A percentile compares a stretch with the other conserved stretches of the same genome.
Conservation (phyloP, 495 filamentous ascomycete species). For the Penicillium nucicola region DNA sequence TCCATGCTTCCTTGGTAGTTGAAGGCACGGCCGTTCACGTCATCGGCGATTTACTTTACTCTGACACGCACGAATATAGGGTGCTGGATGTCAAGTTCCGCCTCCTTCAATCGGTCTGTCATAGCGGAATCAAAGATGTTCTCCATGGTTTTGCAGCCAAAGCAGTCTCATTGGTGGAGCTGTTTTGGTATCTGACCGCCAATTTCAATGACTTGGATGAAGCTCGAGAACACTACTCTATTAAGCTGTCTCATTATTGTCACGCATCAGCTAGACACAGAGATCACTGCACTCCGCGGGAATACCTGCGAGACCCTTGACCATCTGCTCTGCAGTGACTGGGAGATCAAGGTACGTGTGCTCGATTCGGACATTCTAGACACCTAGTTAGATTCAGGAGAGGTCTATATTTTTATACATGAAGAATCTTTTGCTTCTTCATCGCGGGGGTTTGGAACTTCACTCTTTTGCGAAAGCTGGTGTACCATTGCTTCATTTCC, state of each 20-base stretch:
- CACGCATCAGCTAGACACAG: conserved; percentile 6
- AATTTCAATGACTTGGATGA: conserved; percentile 45
- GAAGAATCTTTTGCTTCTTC: conserved; percentile 35
- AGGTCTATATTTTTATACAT: conserved; percentile 44
- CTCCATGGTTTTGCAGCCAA: conserved; percentile 40
- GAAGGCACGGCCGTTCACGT: too few relatives aligned
- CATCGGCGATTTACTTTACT: conserved; percentile 36
- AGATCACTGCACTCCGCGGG: conserved; percentile 19
- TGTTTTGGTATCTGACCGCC: too few relatives aligned
- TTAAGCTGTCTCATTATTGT: conserved; percentile 42
- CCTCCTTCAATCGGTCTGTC: conserved; percentile 9
- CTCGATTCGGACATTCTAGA: conserved; percentile 37
- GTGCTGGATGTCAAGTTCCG: conserved; percentile 29
- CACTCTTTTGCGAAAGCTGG: conserved; percentile 35
- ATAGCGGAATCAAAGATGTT: conserved; percentile 38
- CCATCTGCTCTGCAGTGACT: conserved; percentile 37
- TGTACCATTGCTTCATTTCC: conserved; percentile 46
- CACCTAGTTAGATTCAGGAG: conserved; percentile 40
- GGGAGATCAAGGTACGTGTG: conserved; percentile 46
- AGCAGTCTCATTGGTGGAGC: conserved; percentile 62
- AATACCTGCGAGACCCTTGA: conserved; percentile 35
- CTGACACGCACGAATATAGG: conserved; percentile 41
- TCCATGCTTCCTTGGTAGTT: conserved; percentile 45
- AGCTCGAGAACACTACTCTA: conserved; percentile 46
- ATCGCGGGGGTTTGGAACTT: too few relatives aligned